phyloP scores from a whole-genome alignment of 257 asterid species.

The Penstemon newberryi region DNA sequence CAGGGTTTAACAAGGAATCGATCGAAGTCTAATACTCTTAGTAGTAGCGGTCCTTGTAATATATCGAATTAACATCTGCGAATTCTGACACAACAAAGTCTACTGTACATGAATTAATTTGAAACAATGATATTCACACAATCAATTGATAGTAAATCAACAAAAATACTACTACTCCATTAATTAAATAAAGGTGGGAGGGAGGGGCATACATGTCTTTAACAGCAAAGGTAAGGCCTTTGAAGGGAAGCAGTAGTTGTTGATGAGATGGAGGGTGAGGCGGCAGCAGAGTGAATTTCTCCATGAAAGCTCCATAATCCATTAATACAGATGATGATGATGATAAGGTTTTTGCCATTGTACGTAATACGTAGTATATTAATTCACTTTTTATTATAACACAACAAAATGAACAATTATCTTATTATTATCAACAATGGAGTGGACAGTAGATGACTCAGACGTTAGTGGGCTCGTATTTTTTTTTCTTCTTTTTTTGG shows the following conservation, averaged over 20 bases:
- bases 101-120: not conserved
- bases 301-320: slow-evolving; percentile 70
- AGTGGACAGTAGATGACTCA: too few relatives aligned
- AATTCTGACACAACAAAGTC: not conserved
- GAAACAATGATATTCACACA: not conserved
- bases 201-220: slow-evolving; percentile 69
- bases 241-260: slow-evolving; percentile 37
- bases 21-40: too few relatives aligned
- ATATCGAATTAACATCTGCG: not conserved
- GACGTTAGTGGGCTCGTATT: too few relatives aligned
- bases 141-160: too few relatives aligned
- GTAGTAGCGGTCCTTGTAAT: too few relatives aligned
- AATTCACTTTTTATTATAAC: too few relatives aligned
- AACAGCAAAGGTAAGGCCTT: slow-evolving; percentile 75
- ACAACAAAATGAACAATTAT: too few relatives aligned
- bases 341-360: not conserved
- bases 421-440: too few relatives aligned
- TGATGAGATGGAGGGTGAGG: slow-evolving; percentile 42
- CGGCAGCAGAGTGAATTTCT: slow-evolving; percentile 52
- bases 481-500: too few relatives aligned
- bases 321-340: slow-evolving; percentile 21
- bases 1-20: too few relatives aligned
- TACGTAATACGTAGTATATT: not conserved
- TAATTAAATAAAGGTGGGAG: not conserved
- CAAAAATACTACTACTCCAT: not conserved